Percentiles rank a stretch among this genome's conserved stretches.
phyloP scores from a whole-genome alignment of 225 moss, liverwort and hornwort species.

The Bryoerythrophyllum caledonicum region DNA sequence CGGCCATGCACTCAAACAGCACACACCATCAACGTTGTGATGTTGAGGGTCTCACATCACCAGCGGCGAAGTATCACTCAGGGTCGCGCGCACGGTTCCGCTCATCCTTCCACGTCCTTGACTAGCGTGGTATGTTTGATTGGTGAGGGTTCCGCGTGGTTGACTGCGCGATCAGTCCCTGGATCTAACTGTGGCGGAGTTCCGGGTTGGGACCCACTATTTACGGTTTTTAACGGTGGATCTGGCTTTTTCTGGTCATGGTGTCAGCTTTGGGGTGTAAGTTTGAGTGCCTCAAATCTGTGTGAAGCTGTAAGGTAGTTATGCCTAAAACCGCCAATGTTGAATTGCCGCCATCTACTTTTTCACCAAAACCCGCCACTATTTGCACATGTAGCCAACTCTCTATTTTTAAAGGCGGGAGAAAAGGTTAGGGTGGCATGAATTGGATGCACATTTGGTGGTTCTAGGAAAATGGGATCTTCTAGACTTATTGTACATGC shows the following conservation, averaged over 20 bases:
- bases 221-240: neutral
- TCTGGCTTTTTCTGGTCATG: neutral
- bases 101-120: neutral
- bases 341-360: no score
- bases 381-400: no score
- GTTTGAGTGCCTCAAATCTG: no score
- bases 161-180: neutral
- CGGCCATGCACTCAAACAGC: neutral
- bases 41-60: neutral
- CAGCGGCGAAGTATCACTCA: neutral
- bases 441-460: no score
- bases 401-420: no score
- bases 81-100: neutral
- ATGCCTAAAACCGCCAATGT: no score
- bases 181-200: neutral
- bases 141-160: neutral
- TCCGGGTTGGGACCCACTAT: neutral
- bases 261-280: neutral
- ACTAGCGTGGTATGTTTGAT: neutral
- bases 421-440: no score
- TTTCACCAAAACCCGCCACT: no score
- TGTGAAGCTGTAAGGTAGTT: no score
- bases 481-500: no score
- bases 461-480: no score
- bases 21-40: neutral